Evolutionary conservation across 805 yeast species (phyloP), one percentile per base, ranked within the genome.

Genomic region (Sungouiozyma ichnusensis): DNA sequence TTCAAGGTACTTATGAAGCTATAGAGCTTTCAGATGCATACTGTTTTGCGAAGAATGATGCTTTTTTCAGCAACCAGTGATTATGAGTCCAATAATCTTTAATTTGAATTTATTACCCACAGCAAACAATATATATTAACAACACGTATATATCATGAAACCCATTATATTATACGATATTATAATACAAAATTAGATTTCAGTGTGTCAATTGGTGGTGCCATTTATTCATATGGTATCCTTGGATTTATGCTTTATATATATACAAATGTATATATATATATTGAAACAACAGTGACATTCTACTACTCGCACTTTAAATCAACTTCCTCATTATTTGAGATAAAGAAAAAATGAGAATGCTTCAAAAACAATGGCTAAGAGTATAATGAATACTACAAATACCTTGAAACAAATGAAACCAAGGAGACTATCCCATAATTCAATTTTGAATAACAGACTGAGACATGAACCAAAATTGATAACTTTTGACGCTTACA

Each of bases 1-100:
- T 85, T 49, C 96, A 88, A 60, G 99, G 99, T 37, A 81, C 85
- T 3, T 92, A 92, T 57, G 95, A 88, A 62, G 97, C 97, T 4
- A 74, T 86, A 36, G 87, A 81, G 55, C 77, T 92, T n/a, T 76
- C 76, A 36, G 99, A 92, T 64, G 81, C 84, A 7, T 82, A 67
- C 62, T 92, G 99, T 69, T 65, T 59, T 40, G 71, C 72, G 13
- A 65, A 69, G 51, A 68, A 66, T 42, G 69, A 67, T 41, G 62
- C 62, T 39, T 59, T 53, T 35, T 57, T 56, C 41, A 50, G 44
- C 19, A 51, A 44, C 27, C 53, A 43, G 48, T 20, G 11, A 35
- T 16, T 16, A 13, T 20, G 4, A 5, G 11, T 20, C 27, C 18
- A 18, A 38, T 20, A 32, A 24, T 24, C 29, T 24, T 24, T 24